Base-by-base conservation (phyloP, 345 rosid genomes). In the Bruguiera gymnorhiza region DNA sequence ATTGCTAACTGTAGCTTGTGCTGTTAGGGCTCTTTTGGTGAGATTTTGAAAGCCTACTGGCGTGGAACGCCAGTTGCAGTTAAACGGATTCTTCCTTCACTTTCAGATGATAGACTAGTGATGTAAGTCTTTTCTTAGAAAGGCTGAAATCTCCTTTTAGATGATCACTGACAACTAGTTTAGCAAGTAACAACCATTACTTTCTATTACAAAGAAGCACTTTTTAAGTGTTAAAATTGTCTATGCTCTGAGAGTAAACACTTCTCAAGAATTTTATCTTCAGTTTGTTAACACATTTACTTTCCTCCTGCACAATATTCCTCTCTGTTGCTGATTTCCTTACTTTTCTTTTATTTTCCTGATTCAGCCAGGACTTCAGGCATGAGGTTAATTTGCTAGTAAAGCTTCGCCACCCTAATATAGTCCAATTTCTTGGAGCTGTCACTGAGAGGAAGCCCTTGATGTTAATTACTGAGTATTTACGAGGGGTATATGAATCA, bases 381-480 rank as follows among this genome's bases (percentile, higher is more conserved):
- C 99, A 92, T 78, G 99, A 95, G 83, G 97, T 92, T 75, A 89
- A 87, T 77, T 84, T 95, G 82, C 90, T 95, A 63, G 98, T 95
- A 75, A 92, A 95, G 87, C 98, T 95, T 83, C 94, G 99, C 52
- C 99, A 95, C 81, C 99, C 99, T n/a, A 95, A 95, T 76, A 85
- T 92, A 78, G 98, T 95, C 65, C 99, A 95, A 70, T 95, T 95
- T 76, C 85, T 95, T 61, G 99, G 99, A 78, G 99, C 99, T 48
- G 99, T 92, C 72, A 95, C 99, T 1, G 97, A 95, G 78, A 90
- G 81, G 88, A 95, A 95, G 89, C 99, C 99, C n/a, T 94, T 92
- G 73, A 92, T 95, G 99, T 82, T 95, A 77, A 92, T 95, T 67
- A 95, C 98, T 0, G 99, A 95, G 72, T 95, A 87, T 82, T 80